phyloP scores from a whole-genome alignment of 768 basidiomycete species.

The Tylopilus sp. region DNA sequence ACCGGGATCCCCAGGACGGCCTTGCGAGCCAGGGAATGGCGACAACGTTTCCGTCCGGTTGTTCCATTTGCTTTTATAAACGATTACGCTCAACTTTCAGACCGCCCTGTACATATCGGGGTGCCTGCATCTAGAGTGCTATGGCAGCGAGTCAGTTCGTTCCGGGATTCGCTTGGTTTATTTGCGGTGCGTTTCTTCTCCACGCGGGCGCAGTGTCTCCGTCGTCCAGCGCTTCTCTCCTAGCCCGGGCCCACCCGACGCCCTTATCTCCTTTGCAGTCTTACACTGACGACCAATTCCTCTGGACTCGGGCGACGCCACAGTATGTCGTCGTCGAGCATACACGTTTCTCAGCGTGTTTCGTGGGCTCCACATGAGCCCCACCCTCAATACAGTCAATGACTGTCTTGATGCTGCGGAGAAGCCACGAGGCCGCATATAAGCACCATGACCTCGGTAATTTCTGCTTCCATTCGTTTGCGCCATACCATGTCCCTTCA shows the following conservation, averaged over 20 bases:
- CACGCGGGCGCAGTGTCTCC: constrained; percentile 9
- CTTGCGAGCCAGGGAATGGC: constrained; percentile 9
- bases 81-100: constrained; percentile 19
- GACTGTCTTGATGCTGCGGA: constrained; percentile 3
- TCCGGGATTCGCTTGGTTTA: constrained; percentile 22
- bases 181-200: constrained; percentile 18
- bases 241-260: constrained; percentile 23
- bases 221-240: constrained; percentile 9
- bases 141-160: constrained; percentile 13
- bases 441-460: too few relatives aligned
- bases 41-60: constrained; percentile 5
- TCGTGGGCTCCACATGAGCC: background rate
- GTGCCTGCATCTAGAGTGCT: constrained; percentile 7
- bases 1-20: constrained; percentile 10
- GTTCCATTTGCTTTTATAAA: constrained; percentile 31
- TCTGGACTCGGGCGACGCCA: background rate
- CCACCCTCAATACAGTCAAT: background rate
- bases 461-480: constrained; percentile 1
- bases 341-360: background rate
- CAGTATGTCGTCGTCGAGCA: background rate
- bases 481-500: constrained; percentile 1
- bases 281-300: too few relatives aligned
- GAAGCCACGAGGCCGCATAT: constrained; percentile 13
- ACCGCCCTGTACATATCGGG: constrained; percentile 29
- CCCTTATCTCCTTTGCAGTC: constrained; percentile 7